Evolutionary conservation across 768 basidiomycete species (phyloP).

Genomic region (Dioszegia hungarica): DNA sequence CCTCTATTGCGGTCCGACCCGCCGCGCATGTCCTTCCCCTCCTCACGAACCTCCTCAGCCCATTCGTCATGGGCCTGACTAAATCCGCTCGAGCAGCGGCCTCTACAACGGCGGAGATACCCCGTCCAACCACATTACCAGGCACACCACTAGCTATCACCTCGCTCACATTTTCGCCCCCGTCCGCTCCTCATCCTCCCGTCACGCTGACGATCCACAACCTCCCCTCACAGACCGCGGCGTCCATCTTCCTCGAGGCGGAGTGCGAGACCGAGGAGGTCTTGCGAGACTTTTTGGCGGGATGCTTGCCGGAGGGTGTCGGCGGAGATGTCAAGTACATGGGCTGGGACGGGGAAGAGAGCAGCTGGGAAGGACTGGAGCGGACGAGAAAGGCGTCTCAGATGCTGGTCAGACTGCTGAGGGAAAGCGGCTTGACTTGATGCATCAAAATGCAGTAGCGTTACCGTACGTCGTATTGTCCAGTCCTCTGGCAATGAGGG

Average conservation of each 20-base stretch:
- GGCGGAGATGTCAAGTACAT: slow-evolving; percentile 16
- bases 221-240: slow-evolving; percentile 16
- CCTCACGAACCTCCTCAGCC: slow-evolving; percentile 31
- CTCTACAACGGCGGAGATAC: slow-evolving; percentile 23
- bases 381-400: too few species aligned
- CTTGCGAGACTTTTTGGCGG: slow-evolving; percentile 24
- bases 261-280: slow-evolving; percentile 11
- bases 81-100: slow-evolving; percentile 38
- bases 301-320: slow-evolving; percentile 26
- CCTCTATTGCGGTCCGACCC: slow-evolving; percentile 21
- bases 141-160: slow-evolving; percentile 25
- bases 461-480: slow-evolving; percentile 84
- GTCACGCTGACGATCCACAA: slow-evolving; percentile 30
- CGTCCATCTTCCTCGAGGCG: slow-evolving; percentile 28
- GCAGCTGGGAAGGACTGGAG: slow-evolving; percentile 18
- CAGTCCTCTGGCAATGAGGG: slow-evolving; percentile 73
- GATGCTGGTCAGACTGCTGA: slow-evolving; percentile 14
- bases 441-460: slow-evolving; percentile 55
- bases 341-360: not conserved
- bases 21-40: slow-evolving; percentile 22
- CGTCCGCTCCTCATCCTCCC: too few species aligned
- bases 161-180: slow-evolving; percentile 21
- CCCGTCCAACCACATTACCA: slow-evolving; percentile 30
- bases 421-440: slow-evolving; percentile 8
- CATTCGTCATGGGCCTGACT: slow-evolving; percentile 38